A percentile compares a stretch with the other conserved stretches of the same genome.
Conservation (phyloP, 148 eudicot genomes). For the Vaccinium macrocarpon region DNA sequence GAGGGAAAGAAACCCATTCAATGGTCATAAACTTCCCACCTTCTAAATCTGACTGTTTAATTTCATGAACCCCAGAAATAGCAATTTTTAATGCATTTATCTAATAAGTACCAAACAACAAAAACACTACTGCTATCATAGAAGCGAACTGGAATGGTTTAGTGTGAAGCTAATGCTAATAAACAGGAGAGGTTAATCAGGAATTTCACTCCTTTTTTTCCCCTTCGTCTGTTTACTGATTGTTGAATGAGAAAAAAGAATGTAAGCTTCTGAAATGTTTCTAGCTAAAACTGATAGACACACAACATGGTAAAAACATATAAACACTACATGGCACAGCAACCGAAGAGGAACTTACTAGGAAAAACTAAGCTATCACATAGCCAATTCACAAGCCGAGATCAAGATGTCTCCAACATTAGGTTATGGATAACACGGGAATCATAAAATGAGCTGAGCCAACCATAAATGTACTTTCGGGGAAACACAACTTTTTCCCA, state of each 20-base stretch:
- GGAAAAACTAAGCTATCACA: background rate
- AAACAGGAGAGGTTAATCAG: background rate
- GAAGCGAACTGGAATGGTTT: background rate
- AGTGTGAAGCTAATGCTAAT: background rate
- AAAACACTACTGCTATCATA: background rate
- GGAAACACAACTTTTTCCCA: background rate
- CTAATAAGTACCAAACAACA: background rate
- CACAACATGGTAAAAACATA: background rate
- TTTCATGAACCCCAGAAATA: background rate
- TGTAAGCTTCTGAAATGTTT: background rate
- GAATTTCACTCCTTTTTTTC: background rate
- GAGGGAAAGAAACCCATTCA: background rate
- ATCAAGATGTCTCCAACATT: background rate
- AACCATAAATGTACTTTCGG: background rate
- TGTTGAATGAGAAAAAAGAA: background rate
- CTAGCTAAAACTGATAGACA: background rate
- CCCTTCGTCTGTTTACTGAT: background rate
- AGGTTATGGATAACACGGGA: background rate
- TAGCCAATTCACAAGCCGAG: background rate
- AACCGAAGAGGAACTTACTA: background rate
- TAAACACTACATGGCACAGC: background rate
- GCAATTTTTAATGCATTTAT: constrained; percentile 8
- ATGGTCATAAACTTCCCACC: background rate
- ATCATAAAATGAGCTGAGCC: background rate
- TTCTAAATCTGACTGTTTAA: background rate